These are phyloP conservation scores for Colletotrichum salicis DNA, from an alignment of 2,329 filamentous ascomycete species.

Conservation along the genomic window DNA sequence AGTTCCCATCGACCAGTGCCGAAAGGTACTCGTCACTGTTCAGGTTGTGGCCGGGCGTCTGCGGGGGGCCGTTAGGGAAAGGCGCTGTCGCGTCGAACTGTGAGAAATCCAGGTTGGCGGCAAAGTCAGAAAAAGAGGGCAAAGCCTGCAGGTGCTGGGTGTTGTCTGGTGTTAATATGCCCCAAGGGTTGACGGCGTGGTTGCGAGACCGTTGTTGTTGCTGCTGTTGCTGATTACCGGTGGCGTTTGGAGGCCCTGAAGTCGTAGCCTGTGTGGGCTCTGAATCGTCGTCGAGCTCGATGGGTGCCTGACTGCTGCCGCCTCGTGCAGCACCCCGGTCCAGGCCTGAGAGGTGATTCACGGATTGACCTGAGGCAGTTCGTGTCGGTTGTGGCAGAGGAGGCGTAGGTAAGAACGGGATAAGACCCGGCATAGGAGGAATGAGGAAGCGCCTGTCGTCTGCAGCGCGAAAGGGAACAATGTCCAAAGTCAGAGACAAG, in stretches of 20 bases:
- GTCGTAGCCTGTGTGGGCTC: constrained; percentile 5
- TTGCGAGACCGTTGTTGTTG: neutral
- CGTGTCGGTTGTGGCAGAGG: constrained; percentile 19
- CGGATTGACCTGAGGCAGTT: constrained; percentile 11
- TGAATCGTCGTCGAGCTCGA: constrained; percentile 27
- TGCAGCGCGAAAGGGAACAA: neutral
- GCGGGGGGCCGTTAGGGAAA: constrained; percentile 18
- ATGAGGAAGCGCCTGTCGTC: constrained; percentile 11
- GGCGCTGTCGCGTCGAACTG: constrained; percentile 7
- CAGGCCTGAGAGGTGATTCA: constrained; percentile 3
- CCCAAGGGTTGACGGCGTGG: neutral
- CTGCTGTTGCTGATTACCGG: neutral
- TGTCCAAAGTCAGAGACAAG: constrained; percentile 14
- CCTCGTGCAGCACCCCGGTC: constrained; percentile 15
- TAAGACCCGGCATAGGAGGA: constrained; percentile 32
- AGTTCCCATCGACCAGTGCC: constrained; percentile 43
- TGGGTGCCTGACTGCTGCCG: constrained; percentile 30
- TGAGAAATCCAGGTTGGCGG: constrained; percentile 24
- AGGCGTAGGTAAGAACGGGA: constrained; percentile 29
- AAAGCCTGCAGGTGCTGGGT: constrained; percentile 8
- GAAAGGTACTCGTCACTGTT: constrained; percentile 39
- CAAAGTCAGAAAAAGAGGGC: constrained; percentile 27
- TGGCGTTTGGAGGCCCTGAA: constrained; percentile 17
- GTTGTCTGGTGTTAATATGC: neutral
- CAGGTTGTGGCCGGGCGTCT: constrained; percentile 34